phyloP scores from a whole-genome alignment of 2,329 filamentous ascomycete genomes.

The Calonectria montana region DNA sequence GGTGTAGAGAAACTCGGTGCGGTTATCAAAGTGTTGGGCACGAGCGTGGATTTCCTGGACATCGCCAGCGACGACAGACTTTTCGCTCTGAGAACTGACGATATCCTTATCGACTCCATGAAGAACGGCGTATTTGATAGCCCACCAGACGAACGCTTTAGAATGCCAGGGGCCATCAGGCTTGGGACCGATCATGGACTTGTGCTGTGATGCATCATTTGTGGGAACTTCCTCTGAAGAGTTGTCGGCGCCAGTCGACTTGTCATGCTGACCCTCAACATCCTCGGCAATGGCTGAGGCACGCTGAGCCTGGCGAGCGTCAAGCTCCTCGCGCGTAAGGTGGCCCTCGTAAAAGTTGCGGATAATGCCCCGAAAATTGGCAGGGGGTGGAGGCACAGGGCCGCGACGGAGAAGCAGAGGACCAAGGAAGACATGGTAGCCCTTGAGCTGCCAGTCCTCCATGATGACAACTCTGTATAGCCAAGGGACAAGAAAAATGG shows the following conservation, averaged over 20 bases:
- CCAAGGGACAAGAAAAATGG: slow-evolving; percentile 68
- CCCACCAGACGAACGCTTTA: slow-evolving; percentile 56
- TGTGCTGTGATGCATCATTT: slow-evolving; percentile 46
- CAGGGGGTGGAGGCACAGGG: slow-evolving; percentile 53
- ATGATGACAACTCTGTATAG: slow-evolving; percentile 68
- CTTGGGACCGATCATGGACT: slow-evolving; percentile 52
- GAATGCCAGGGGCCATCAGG: slow-evolving; percentile 57
- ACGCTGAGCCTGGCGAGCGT: slow-evolving; percentile 49
- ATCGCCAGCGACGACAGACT: slow-evolving; percentile 61
- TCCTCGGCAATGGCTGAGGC: slow-evolving; percentile 34
- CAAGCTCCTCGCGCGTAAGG: slow-evolving; percentile 64
- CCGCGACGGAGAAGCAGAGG: slow-evolving; percentile 62
- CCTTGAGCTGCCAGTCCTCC: slow-evolving; percentile 70
- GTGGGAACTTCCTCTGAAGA: slow-evolving; percentile 70
- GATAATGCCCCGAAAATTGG: slow-evolving; percentile 54
- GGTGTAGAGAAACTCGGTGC: slow-evolving; percentile 69
- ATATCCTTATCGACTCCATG: slow-evolving; percentile 60
- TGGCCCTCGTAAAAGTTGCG: slow-evolving; percentile 69
- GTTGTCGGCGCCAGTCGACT: slow-evolving; percentile 36
- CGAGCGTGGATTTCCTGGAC: slow-evolving; percentile 66
- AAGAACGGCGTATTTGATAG: slow-evolving; percentile 57
- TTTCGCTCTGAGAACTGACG: slow-evolving; percentile 49
- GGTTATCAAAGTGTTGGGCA: slow-evolving; percentile 70
- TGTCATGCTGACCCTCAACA: slow-evolving; percentile 41
- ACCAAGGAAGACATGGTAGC: slow-evolving; percentile 65